Evolutionary conservation across 2,329 filamentous ascomycete genomes (phyloP).

Genomic region (Alternaria postmessia): DNA sequence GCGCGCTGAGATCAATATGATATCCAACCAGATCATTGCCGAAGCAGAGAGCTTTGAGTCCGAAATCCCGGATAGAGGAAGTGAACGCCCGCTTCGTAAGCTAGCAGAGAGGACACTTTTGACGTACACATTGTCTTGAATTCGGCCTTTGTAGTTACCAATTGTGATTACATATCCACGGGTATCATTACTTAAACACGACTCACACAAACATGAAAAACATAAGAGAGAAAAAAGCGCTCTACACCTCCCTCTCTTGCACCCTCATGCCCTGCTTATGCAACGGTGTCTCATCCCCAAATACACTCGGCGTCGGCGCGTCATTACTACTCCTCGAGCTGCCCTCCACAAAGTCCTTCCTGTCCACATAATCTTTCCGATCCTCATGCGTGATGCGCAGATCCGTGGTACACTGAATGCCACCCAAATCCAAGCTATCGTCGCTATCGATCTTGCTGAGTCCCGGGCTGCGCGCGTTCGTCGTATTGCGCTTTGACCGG

Average conservation of each 20-base stretch:
- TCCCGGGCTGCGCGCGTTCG: slow-evolving; percentile 11
- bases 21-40: not conserved
- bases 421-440: slow-evolving; percentile 24
- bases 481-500: slow-evolving; percentile 5
- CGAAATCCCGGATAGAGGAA: not conserved
- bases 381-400: slow-evolving; percentile 11
- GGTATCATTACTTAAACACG: slow-evolving; percentile 2
- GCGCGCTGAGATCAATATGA: not conserved
- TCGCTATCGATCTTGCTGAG: slow-evolving; percentile 34
- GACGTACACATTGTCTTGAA: not conserved
- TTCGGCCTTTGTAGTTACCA: not conserved
- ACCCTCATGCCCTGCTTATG: slow-evolving; percentile 20
- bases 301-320: slow-evolving; percentile 26
- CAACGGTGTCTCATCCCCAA: slow-evolving; percentile 39
- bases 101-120: accelerated
- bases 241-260: slow-evolving; percentile 8
- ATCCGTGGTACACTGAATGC: slow-evolving; percentile 38
- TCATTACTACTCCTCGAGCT: slow-evolving; percentile 34
- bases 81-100: not conserved
- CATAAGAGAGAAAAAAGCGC: not conserved
- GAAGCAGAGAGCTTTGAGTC: not conserved
- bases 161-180: slow-evolving; percentile 3
- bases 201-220: not conserved
- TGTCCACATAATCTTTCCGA: slow-evolving; percentile 5
- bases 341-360: slow-evolving; percentile 9